Evolutionary conservation across 208 protist species (phyloP), one percentile per base, ranked within the genome.

Genomic region (Crithidia bombi): DNA sequence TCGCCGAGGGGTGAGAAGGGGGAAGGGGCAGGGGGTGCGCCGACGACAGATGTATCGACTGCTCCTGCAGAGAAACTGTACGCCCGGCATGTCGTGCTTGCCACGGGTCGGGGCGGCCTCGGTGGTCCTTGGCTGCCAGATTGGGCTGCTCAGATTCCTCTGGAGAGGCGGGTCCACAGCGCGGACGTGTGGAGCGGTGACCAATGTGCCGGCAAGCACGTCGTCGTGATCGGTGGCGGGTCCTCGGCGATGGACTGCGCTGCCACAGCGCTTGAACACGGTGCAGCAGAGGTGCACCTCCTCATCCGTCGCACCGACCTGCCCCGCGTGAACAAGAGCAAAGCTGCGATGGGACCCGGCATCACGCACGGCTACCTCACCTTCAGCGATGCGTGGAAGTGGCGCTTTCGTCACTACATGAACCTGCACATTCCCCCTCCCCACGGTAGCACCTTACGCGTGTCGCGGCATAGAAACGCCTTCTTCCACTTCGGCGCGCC

Each of bases 261-360:
- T 21, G 30, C 15, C 33, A 62, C 52, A 11, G 69, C 43, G 11
- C 51, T 68, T 14, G 66, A 65, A 56, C 26, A 61, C 54, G 58
- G 59, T 17, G 69, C 30, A 14, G 46, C 21, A 12, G 49, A 59
- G 58, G 51, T 67, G 58, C 58, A 73, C 19, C 65, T 70, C 15
- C 58, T 73, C n/a, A 52, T 66, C 36, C 41, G 68, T 38, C 58
- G 28, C 30, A 19, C 30, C 23, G 39, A 61, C 32, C 39, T 67
- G n/a, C 30, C 58, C 1, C 51, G 47, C 1, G 58, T 73, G 30
- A 66, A 62, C 41, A 66, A 62, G 58, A 73, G 68, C 49, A 73
- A 73, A 49, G 39, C 47, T 4, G 28, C 50, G 5, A 39, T 55
- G 19, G 58, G 50, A 15, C 33, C 50, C 0, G 49, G 49, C 14